Base-by-base conservation (phyloP, 257 asterid genomes). In the Solanum paucissectum region DNA sequence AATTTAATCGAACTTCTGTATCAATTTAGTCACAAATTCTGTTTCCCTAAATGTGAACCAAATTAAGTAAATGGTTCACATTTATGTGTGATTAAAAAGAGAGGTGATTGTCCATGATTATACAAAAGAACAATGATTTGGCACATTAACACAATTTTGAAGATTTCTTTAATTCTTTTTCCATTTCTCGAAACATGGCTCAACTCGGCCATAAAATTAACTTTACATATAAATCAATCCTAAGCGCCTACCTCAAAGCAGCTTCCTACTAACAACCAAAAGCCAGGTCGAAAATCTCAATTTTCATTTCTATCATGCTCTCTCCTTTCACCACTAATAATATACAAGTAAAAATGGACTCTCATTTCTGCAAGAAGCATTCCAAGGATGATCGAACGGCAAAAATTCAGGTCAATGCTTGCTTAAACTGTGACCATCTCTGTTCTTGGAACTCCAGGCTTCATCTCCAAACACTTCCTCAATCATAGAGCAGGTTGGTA, bases 401-500 rank as follows among this genome's bases (percentile, higher is more conserved):
- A 5, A 46, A 16, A 46, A 42, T 1, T 5, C 69, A 32, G 84
- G 44, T 49, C 71, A 49, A 32, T 25, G 32, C 86, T 52, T 82
- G 86, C 46, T 1, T 49, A 85, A 86, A 81, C 83, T 81, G 52
- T 89, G 84, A 62, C 88, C 90, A 81, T 90, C 92, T 69, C 75
- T 85, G 55, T 87, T 77, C 86, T 52, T 52, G 86, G 74, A 72
- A 88, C 89, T 90, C 90, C 89, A 90, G 81, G 91, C 89, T 76
- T 88, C 92, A 12, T 89, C 88, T 79, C 94, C 92, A 64, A 93
- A 93, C 27, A 93, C 92, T 86, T 93, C 95, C 77, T 93, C 95
- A 62, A 92, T 92, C 91, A 92, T 86, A 84, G 87, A 66, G 88
- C 90, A 88, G 6, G 94, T 92, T 29, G 94, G 90, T 55, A 92